Evolutionary conservation across 306 rosid genomes (phyloP), one percentile per base, ranked within the genome.

Genomic region (Dicorynia guianensis): DNA sequence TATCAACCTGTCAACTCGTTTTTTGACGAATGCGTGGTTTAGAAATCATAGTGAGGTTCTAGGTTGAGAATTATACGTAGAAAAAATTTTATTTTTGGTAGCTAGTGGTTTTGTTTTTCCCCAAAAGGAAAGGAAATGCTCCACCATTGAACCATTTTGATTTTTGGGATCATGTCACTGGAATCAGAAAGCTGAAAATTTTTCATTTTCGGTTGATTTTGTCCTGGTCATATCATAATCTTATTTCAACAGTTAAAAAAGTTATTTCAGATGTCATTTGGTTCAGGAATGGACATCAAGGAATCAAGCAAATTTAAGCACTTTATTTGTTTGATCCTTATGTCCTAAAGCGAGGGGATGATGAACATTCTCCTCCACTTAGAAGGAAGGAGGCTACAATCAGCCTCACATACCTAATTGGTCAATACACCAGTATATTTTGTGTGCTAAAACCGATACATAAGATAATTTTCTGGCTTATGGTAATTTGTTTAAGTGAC

Each of bases 311-410:
- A 82, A 80, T 87, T 63, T 30, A 88, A 91, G 94, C 53, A 58
- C 36, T 77, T 76, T 80, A 87, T 88, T 87, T 91, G 89, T 75
- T 81, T 80, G 59, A 12, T 79, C 89, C 81, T 83, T 42, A 46
- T 84, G 96, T 89, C 98, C 97, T 68, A 93, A 55, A 93, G 81
- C 44, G 78, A 85, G 54, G 54, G 96, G 96, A 80, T 82, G 97
- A 83, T 82, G 98, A 93, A 91, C 97, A 93, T 80, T 91, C 90
- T 84, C 81, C 89, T 84, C 83, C 90, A 74, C 81, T 70, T 80
- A 91, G 93, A 66, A 80, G 89, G 90, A 79, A 82, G 71, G 85
- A 75, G 84, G 91, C 91, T 87, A 87, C 91, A 84, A 39, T 84
- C 86, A 39, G 74, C 84, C 87, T 1, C 1, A 7, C 8, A 7